Evolutionary conservation across 2,329 filamentous ascomycete genomes (phyloP), one percentile per base, ranked within the genome.

Genomic region (Stylonectria norvegica): DNA sequence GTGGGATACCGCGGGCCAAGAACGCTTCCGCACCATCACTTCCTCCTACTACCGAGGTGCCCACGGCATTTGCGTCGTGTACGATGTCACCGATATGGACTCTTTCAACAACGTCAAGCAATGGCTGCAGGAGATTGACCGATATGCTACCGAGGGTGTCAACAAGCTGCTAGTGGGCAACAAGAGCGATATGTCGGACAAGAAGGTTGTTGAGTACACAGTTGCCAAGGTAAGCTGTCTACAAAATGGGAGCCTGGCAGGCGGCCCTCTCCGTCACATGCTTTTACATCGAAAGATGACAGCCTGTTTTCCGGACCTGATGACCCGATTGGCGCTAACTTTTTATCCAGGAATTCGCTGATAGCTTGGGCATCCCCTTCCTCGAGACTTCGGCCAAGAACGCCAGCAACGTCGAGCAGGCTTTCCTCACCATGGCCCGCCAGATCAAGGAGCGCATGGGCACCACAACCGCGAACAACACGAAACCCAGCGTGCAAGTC

Each of bases 41-140:
- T 97, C 91, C 29, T 97, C 93, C 48, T 98, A 98, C 81, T 98
- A 98, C 79, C 89, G 93, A 65, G 93, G 93, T 62, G 93, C 93
- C 56, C 93, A 97, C 73, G 93, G 93, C 60, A 98, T 98, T 73
- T 98, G 93, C 73, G 91, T 98, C 58, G 93, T 98, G 67, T 98
- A 97, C 80, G 93, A 98, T 83, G 93, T 98, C 64, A 98, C 93
- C 57, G 93, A 98, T 69, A 96, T 97, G 91, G 93, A 97, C 70
- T 95, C 89, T 20, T 98, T 98, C 88, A 97, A 98, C 84, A 98
- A 97, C 76, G 93, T 98, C 62, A 97, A 98, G 86, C 93, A 98
- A 79, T 98, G 93, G 93, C 82, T 98, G 49, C 93, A 98, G 71
- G 93, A 98, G 76, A 98, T 98, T 60, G 93, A 98, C 76, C 85